Conservation (phyloP, 2,329 filamentous ascomycete genomes). For the Penicillium sp. region DNA sequence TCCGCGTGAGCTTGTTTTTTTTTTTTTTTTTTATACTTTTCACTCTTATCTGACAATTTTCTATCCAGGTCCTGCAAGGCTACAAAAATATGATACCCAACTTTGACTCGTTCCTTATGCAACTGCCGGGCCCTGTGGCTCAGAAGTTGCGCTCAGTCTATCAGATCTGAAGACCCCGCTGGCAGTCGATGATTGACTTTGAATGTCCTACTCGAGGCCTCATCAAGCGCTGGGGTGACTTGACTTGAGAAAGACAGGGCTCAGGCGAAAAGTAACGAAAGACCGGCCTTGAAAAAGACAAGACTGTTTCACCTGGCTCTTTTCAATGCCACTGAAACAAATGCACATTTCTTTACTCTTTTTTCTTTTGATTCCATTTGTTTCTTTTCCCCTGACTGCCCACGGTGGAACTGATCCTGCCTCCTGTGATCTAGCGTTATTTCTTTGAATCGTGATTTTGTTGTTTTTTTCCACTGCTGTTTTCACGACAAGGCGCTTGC, state of each 20-base stretch:
- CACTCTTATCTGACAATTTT: not conserved
- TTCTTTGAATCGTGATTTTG: not conserved
- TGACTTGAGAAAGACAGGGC: not conserved
- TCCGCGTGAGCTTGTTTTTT: no score
- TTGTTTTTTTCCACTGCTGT: not conserved
- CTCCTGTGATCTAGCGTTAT: no score
- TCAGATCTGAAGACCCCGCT: conserved; percentile 29
- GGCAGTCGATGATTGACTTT: not conserved
- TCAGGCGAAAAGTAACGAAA: no score
- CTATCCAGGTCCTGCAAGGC: conserved; percentile 38
- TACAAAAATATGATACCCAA: conserved; percentile 45
- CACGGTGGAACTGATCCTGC: no score
- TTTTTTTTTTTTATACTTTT: no score
- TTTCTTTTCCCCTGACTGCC: conserved; percentile 2
- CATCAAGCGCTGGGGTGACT: not conserved
- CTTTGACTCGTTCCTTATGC: conserved; percentile 42
- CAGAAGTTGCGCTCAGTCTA: conserved; percentile 41
- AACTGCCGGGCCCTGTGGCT: conserved; percentile 34
- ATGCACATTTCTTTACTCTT: no score
- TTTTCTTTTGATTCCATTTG: no score
- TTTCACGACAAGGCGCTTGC: no score
- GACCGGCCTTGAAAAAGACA: no score
- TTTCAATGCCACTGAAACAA: no score
- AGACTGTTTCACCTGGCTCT: no score
- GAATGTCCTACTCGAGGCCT: no score